Percentiles rank a stretch among this genome's conserved stretches.
These are phyloP conservation scores for Asterophora lycoperdoides DNA, from an alignment of 768 basidiomycete genomes.

Conservation along the genomic window DNA sequence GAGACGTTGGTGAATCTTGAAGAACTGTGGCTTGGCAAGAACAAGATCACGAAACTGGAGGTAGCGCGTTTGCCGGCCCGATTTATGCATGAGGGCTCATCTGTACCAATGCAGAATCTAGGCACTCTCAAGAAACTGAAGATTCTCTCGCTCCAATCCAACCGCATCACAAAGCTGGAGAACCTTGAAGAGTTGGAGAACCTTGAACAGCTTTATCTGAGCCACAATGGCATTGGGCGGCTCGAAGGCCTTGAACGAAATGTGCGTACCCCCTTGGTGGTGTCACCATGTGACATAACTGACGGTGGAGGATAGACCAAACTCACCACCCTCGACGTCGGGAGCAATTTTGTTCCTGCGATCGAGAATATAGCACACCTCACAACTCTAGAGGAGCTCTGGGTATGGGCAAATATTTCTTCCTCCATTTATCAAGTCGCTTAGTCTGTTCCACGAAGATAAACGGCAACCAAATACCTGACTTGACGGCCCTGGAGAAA, in stretches of 20 bases:
- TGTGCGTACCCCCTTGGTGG: conserved; percentile 37
- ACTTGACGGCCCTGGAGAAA: conserved; percentile 60
- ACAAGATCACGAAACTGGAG: conserved; percentile 88
- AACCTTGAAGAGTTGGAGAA: conserved; percentile 65
- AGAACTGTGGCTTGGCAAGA: conserved; percentile 97
- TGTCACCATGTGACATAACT: background rate
- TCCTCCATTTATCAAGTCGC: background rate
- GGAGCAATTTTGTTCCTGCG: conserved; percentile 74
- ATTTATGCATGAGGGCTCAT: background rate
- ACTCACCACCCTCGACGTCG: conserved; percentile 83
- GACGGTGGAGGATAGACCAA: conserved; percentile 38
- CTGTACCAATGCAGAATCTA: conserved; percentile 50
- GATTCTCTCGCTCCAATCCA: conserved; percentile 90
- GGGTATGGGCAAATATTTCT: conserved; percentile 54
- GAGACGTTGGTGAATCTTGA: conserved; percentile 78
- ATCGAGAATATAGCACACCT: conserved; percentile 85
- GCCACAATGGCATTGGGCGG: conserved; percentile 84
- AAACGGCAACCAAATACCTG: conserved; percentile 80
- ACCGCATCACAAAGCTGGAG: conserved; percentile 86
- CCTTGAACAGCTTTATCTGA: conserved; percentile 89
- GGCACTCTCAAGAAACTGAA: conserved; percentile 64
- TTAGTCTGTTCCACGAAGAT: conserved; percentile 43
- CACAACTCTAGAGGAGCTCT: conserved; percentile 79
- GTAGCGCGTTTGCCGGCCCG: conserved; percentile 31
- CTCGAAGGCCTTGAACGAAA: conserved; percentile 86